Base-by-base conservation (phyloP, 2,329 filamentous ascomycete species). In the Monilinia vaccinii-corymbosi region DNA sequence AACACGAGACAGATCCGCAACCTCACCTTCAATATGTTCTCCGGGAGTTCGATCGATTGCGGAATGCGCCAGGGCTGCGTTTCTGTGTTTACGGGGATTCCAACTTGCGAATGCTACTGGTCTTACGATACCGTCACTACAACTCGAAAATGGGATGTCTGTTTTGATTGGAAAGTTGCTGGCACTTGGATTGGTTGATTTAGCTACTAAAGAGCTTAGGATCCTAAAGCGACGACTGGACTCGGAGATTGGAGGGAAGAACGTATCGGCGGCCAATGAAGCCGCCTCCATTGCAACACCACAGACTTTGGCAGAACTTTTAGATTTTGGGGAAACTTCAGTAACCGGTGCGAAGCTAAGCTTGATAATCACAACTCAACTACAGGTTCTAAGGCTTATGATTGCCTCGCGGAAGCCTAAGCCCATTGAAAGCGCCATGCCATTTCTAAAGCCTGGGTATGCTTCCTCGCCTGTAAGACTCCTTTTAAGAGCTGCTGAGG, bases 101-200 rank as follows among this genome's bases (percentile, higher is more conserved):
- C 81, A 87, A 55, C 76, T 73, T 34, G 71, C 71, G 23, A 76
- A 79, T 31, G 74, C 79, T 1, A 74, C 80, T 7, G 77, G 79
- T 10, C 74, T 83, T 11, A 74, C 79, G 11, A 75, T 85, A n/a
- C 79, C 83, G 1, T 79, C 81, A 48, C 74, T 88, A 44, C 87
- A 92, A 69, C 72, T 92, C 4, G 89, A 92, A 70, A 84, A 78
- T 61, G 89, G 88, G 58, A 88, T 89, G 78, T 81, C 87, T 18
- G 83, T 85, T 0, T 78, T 92, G 57, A 73, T 87, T 44, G 81
- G 81, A 44, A 89, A 85, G 69, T 75, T 92, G 1, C 74, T 91
- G 16, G 75, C 77, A 0, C 75, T 90, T 51, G 82, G 83, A 1
- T 72, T 91, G 56, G 81, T 87, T 49, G 81, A 84, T n/a, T 76